Base-by-base conservation (phyloP, 768 basidiomycete species). In the Lanmaoa pseudosensibilis region DNA sequence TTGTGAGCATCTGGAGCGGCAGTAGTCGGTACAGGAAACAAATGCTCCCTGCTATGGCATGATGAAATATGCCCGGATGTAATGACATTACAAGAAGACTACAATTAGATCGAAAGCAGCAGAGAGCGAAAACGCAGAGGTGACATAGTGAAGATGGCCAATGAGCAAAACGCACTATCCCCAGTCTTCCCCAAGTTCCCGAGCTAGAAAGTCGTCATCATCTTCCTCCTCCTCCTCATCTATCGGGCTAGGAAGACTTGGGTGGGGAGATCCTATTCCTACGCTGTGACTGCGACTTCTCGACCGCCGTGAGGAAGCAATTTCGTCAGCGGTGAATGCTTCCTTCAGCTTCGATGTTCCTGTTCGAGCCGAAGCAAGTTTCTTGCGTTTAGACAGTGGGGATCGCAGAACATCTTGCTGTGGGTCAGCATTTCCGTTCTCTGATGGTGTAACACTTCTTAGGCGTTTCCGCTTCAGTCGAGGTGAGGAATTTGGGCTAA, bases 301-400 rank as follows among this genome's bases (percentile, higher is more conserved):
- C 40, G 44, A 39, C 46, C 25, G 61, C 13, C 50, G 58, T 19
- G 65, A 43, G 18, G 45, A 52, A 15, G 65, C 50, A 36, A 84
- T 67, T 36, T 87, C 83, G 37, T 82, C 78, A 16, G 83, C 83
- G 19, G 77, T 78, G 39, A 87, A 77, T 13, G 78, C 83, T 62
- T 86, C 86, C 68, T 91, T 91, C 52, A 90, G 75, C 64, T 78
- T 81, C 18, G 90, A 91, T 53, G 78, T 73, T 48, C 86, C 84
- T 13, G 79, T 78, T 40, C 90, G 82, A 40, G 84, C 85, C 13
- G 84, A 79, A 8, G 80, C 82, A 38, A 92, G 62, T 72, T 86
- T 90, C 76, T 90, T 91, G 70, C 91, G 83, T 73, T 93, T 94
- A 19, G 88, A 83, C 40, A 90, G 76, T 1, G 89, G 90, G 3